Evolutionary conservation across 441 rosid genomes (phyloP).

Genomic region (Pelargonium citronellum): DNA sequence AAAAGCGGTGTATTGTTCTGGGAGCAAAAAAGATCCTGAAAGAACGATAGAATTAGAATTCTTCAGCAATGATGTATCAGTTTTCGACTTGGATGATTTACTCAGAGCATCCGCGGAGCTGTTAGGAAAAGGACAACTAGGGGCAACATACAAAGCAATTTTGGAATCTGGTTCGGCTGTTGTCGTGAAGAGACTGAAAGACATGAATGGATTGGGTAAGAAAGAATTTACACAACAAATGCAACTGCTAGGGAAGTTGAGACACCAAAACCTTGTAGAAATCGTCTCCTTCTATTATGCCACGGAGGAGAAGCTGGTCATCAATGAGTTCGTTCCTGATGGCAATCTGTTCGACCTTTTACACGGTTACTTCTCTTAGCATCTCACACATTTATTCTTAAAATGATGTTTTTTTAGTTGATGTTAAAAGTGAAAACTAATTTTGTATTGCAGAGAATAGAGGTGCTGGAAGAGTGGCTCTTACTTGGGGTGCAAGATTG

Average conservation of each 20-base stretch:
- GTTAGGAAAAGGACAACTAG: slow-evolving; percentile 45
- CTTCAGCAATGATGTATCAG: slow-evolving; percentile 31
- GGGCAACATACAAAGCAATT: slow-evolving; percentile 44
- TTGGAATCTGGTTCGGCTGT: slow-evolving; percentile 42
- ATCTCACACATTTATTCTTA: neutral
- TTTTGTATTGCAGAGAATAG: slow-evolving; percentile 31
- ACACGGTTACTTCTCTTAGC: slow-evolving; percentile 37
- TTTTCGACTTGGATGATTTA: slow-evolving; percentile 52
- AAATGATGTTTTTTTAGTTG: neutral
- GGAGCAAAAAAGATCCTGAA: slow-evolving; percentile 33
- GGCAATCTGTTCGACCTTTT: slow-evolving; percentile 43
- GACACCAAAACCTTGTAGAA: slow-evolving; percentile 39
- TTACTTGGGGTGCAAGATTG: slow-evolving; percentile 40
- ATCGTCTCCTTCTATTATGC: slow-evolving; percentile 45
- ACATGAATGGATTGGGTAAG: slow-evolving; percentile 33
- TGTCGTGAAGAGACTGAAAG: slow-evolving; percentile 39
- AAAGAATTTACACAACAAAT: slow-evolving; percentile 46
- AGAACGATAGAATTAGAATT: slow-evolving; percentile 39
- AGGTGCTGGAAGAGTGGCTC: slow-evolving; percentile 39
- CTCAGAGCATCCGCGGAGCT: slow-evolving; percentile 51
- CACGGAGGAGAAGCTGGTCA: slow-evolving; percentile 44
- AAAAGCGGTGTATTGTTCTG: slow-evolving; percentile 18
- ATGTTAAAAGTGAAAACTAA: neutral
- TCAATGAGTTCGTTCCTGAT: slow-evolving; percentile 40
- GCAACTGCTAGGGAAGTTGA: slow-evolving; percentile 45